These are phyloP conservation scores for Ensete ventricosum DNA, from an alignment of 176 grass and related monocot species.

Conservation along the genomic window DNA sequence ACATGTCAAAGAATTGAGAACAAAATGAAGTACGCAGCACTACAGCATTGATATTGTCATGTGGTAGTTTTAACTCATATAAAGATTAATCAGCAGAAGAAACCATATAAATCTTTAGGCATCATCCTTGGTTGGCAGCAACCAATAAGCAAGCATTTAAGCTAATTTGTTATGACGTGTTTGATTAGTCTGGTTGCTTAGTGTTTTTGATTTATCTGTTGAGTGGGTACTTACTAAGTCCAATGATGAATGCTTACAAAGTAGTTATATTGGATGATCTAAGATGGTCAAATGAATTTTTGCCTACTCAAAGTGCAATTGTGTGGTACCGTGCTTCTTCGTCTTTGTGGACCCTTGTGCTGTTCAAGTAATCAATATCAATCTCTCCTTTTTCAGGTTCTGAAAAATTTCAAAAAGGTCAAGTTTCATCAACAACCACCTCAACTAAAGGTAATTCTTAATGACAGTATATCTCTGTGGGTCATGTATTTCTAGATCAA, in stretches of 20 bases:
- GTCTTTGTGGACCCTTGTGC: slow-evolving; percentile 6
- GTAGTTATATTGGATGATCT: not conserved
- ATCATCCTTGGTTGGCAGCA: not conserved
- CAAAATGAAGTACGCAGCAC: too few species aligned
- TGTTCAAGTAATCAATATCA: slow-evolving; percentile 53
- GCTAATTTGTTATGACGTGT: not conserved
- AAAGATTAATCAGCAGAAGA: not conserved
- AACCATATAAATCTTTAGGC: not conserved
- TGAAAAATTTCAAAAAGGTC: slow-evolving; percentile 50
- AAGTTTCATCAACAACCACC: slow-evolving; percentile 27
- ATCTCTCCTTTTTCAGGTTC: slow-evolving; percentile 37
- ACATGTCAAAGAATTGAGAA: too few species aligned
- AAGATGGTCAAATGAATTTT: slow-evolving; percentile 5
- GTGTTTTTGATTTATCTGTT: not conserved
- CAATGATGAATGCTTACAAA: not conserved
- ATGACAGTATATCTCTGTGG: not conserved
- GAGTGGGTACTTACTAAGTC: not conserved
- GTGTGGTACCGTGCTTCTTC: too few species aligned
- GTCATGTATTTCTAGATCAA: not conserved
- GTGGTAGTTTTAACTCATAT: too few species aligned
- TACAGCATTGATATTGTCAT: too few species aligned
- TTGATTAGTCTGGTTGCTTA: not conserved
- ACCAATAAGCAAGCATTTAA: not conserved
- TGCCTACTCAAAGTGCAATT: too few species aligned
- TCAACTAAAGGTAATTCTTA: slow-evolving; percentile 66